A percentile compares a stretch with the other conserved stretches of the same genome.
Evolutionary conservation across 1,139 yeast genomes (phyloP).

Genomic region (Saccharomyces hybrid): DNA sequence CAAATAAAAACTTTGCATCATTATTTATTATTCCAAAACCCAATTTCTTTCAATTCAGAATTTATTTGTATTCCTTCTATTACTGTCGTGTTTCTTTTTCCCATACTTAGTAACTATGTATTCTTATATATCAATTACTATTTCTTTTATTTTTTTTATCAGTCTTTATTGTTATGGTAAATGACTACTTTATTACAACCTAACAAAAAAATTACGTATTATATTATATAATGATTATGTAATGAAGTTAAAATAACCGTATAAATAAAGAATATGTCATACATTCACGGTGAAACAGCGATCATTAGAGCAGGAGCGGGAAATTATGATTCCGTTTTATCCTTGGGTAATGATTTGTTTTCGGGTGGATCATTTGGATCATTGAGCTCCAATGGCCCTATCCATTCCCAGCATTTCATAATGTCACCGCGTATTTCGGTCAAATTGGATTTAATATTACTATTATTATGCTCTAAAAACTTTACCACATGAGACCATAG

Average conservation of each 20-base stretch:
- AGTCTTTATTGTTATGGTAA: not conserved
- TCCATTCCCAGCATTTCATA: conserved; percentile 88
- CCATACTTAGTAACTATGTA: not conserved
- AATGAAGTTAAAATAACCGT: not conserved
- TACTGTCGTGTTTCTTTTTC: not conserved
- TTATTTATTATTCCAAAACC: not conserved
- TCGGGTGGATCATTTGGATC: not conserved
- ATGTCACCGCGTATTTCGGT: conserved; percentile 80
- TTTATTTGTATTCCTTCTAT: not conserved
- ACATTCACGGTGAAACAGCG: not conserved
- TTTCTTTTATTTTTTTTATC: not conserved
- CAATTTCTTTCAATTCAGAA: not conserved
- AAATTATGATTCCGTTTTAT: not conserved
- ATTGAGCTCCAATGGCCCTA: conserved; percentile 34
- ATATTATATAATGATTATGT: not conserved
- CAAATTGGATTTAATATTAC: conserved; percentile 27
- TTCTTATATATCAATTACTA: not conserved
- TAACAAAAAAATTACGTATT: not conserved
- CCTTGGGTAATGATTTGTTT: not conserved
- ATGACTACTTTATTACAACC: not conserved
- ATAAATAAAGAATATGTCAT: not conserved
- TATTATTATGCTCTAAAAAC: conserved; percentile 52
- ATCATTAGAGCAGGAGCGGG: not conserved
- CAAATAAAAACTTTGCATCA: not conserved
- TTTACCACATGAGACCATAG: conserved; percentile 59